Conservation (phyloP, 2,329 filamentous ascomycete genomes). For the Aplosporella prunicola region DNA sequence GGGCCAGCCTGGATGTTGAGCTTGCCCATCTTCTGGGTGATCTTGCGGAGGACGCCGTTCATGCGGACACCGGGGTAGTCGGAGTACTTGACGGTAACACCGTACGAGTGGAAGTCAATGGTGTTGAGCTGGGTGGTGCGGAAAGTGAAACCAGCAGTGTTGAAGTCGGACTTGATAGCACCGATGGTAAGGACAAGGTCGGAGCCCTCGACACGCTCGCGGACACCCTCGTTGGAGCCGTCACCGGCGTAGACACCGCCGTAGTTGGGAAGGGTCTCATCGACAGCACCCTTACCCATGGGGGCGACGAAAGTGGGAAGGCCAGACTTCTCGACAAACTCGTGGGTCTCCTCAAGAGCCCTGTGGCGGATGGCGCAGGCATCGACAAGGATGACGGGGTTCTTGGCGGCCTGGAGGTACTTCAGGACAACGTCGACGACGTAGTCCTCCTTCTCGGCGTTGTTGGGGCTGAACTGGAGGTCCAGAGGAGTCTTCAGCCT, state of each 20-base stretch:
- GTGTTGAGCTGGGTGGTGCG: constrained; percentile 65
- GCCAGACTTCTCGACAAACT: constrained; percentile 60
- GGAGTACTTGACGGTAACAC: constrained; percentile 65
- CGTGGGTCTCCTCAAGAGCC: constrained; percentile 61
- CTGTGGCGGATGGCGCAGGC: constrained; percentile 72
- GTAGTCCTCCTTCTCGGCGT: constrained; percentile 64
- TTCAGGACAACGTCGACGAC: constrained; percentile 72
- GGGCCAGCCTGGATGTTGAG: constrained; percentile 48
- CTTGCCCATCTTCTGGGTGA: constrained; percentile 49
- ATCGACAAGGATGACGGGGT: constrained; percentile 72
- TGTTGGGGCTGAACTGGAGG: constrained; percentile 54
- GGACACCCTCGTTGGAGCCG: constrained; percentile 58
- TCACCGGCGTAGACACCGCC: constrained; percentile 80
- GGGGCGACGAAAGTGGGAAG: constrained; percentile 80
- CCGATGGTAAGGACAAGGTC: constrained; percentile 65
- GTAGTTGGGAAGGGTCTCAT: constrained; percentile 66
- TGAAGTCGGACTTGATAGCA: constrained; percentile 66
- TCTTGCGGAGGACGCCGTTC: constrained; percentile 64
- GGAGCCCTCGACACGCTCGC: constrained; percentile 54
- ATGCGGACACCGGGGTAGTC: constrained; percentile 71
- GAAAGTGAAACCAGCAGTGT: constrained; percentile 75
- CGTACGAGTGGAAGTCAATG: constrained; percentile 71
- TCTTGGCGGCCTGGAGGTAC: constrained; percentile 62
- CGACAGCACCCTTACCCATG: constrained; percentile 78
- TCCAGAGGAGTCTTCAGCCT: constrained; percentile 63